Base-by-base conservation (phyloP, 495 filamentous ascomycete species). In the Penicillium egyptiacum region DNA sequence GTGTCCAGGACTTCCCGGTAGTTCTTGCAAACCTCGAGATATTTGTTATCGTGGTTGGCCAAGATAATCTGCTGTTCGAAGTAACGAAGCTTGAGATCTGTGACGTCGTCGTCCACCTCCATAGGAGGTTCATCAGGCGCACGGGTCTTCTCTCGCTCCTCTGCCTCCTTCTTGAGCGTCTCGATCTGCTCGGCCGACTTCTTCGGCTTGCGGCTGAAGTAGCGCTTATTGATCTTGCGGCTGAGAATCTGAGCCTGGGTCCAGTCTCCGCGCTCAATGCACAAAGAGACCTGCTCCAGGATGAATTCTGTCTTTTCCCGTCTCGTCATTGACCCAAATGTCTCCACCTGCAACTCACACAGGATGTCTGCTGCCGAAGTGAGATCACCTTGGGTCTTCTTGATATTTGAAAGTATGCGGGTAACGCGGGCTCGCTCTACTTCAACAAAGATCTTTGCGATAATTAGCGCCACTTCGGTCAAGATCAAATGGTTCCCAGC, bases 221-320 rank as follows among this genome's bases (percentile, higher is more conserved):
- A 98, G 58, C 84, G 80, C 57, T 91, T 96, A 82, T 91, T 92
- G 77, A 98, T 96, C 82, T 98, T 98, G 65, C 94, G 87, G 71
- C 88, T 91, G 26, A 98, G 81, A 66, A 98, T 96, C 52, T 86
- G 86, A 22, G 95, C 95, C 73, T 98, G 94, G 54, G 88, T 94
- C 89, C 91, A 98, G 72, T 98, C 94, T 33, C 86, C 89, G 56
- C 86, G 92, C 76, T 98, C 90, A 67, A 98, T 97, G 79, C 94
- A 97, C 49, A 98, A 79, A 12, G 86, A 83, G 47, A 98, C 93
- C 74, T 98, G 94, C 67, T 93, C 90, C 47, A 98, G 81, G 62
- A 98, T 98, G 69, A 98, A 98, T 64, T 97, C 94, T 12, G 90
- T 93, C 87, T 98, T 98, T 71, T 98, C 94, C 58, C 95, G 85